Conservation (phyloP, 192 early-diverging fungal genomes). For the Spizellomyces punctatus region DNA sequence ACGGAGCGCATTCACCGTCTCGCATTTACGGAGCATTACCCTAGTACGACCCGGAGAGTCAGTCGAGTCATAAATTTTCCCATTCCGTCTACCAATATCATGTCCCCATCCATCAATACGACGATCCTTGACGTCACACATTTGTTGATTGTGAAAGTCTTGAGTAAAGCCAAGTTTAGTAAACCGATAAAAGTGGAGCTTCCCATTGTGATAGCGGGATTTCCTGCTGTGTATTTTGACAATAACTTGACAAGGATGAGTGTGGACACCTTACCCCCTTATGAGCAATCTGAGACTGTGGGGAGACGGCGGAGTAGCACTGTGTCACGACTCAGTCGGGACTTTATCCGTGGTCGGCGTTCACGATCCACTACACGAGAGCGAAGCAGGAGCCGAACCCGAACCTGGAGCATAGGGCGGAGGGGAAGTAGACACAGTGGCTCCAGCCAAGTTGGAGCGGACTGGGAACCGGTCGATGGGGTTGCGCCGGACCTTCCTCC, state of each 20-base stretch:
- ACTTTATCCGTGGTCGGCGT: background rate
- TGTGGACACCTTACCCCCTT: slow-evolving; percentile 35
- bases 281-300: slow-evolving; percentile 14
- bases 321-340: background rate
- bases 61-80: slow-evolving; percentile 39
- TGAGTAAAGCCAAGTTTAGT: slow-evolving; percentile 14
- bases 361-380: background rate
- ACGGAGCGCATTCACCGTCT: slow-evolving; percentile 41
- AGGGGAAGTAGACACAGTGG: background rate
- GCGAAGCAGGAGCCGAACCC: background rate
- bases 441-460: background rate
- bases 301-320: background rate
- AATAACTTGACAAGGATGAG: slow-evolving; percentile 13
- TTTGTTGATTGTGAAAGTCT: slow-evolving; percentile 33
- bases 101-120: slow-evolving; percentile 36
- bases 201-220: slow-evolving; percentile 35
- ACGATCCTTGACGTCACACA: slow-evolving; percentile 35
- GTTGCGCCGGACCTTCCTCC: background rate
- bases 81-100: slow-evolving; percentile 24
- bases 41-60: slow-evolving; percentile 15
- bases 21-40: slow-evolving; percentile 29
- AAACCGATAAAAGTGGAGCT: slow-evolving; percentile 33
- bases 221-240: slow-evolving; percentile 37
- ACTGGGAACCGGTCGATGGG: background rate
- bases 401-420: slow-evolving; percentile 3